These are phyloP conservation scores for Alternaria rosae DNA, from an alignment of 2,329 filamentous ascomycete species.

Conservation along the genomic window DNA sequence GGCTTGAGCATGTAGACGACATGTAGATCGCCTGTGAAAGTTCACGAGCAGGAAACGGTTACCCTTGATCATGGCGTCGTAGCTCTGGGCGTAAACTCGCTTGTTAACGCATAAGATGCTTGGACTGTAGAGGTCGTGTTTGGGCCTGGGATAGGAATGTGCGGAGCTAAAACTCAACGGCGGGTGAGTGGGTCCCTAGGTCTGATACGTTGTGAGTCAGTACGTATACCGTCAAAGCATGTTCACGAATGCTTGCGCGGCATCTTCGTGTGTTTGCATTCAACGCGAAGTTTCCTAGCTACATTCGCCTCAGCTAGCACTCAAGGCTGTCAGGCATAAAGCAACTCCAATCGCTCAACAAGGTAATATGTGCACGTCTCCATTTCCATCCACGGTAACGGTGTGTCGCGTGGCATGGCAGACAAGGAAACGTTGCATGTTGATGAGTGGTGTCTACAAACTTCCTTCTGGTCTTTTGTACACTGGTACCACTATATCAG, in stretches of 20 bases:
- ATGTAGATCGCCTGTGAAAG: background rate
- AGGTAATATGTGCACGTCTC: too few relatives aligned
- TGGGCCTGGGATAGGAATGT: too few relatives aligned
- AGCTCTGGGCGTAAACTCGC: background rate
- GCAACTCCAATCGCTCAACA: too few relatives aligned
- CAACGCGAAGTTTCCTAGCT: too few relatives aligned
- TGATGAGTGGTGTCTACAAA: background rate
- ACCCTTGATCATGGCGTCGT: background rate
- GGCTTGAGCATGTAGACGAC: background rate
- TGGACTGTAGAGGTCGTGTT: too few relatives aligned
- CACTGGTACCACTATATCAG: background rate
- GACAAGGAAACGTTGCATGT: background rate
- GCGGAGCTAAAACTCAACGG: background rate
- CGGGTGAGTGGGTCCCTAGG: background rate
- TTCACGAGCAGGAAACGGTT: background rate
- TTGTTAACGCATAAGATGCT: background rate
- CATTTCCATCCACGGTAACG: background rate
- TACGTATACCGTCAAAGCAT: background rate
- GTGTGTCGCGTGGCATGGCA: background rate
- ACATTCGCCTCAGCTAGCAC: too few relatives aligned
- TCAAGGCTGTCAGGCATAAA: too few relatives aligned
- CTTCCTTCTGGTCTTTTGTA: conserved; percentile 7
- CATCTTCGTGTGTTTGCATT: too few relatives aligned
- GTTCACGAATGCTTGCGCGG: background rate
- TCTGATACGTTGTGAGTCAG: background rate